Conservation (phyloP, 2,329 filamentous ascomycete genomes). For the Chalara sp. region DNA sequence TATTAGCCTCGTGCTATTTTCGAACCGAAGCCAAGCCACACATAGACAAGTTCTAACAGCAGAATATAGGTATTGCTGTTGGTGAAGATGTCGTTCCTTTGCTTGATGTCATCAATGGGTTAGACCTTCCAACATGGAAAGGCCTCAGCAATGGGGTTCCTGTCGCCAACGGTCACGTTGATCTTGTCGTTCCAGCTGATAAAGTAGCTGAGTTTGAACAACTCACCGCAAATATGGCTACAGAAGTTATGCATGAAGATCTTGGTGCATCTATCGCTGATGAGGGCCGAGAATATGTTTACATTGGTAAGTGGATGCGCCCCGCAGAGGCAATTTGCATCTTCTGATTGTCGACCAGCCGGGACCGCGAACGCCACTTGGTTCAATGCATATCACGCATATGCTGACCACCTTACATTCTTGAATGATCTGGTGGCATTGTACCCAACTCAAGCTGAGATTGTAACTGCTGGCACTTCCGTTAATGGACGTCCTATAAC, state of each 20-base stretch:
- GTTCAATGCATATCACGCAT: conserved; percentile 48
- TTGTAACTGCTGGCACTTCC: conserved; percentile 43
- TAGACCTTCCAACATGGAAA: conserved; percentile 32
- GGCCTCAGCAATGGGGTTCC: conserved; percentile 14
- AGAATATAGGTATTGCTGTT: conserved; percentile 19
- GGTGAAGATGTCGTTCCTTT: conserved; percentile 27
- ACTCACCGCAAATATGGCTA: conserved; percentile 26
- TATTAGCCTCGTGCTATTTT: no score
- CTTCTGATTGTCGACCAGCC: conserved; percentile 10
- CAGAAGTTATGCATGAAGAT: conserved; percentile 34
- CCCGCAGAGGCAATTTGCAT: not conserved
- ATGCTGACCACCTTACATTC: conserved; percentile 43
- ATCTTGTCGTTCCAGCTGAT: conserved; percentile 35
- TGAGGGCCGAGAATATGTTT: conserved; percentile 24
- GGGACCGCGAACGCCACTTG: conserved; percentile 32
- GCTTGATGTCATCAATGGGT: conserved; percentile 27
- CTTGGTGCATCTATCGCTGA: conserved; percentile 35
- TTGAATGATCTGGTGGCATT: conserved; percentile 38
- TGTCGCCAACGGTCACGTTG: conserved; percentile 24
- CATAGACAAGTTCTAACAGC: no score
- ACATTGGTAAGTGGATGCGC: conserved; percentile 1
- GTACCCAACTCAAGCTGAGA: conserved; percentile 39
- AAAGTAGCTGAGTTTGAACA: conserved; percentile 32
- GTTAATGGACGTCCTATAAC: conserved; percentile 36
- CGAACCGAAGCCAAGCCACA: no score